Conservation (phyloP, 139 green algal genomes). For the Coelastrella sp. region DNA sequence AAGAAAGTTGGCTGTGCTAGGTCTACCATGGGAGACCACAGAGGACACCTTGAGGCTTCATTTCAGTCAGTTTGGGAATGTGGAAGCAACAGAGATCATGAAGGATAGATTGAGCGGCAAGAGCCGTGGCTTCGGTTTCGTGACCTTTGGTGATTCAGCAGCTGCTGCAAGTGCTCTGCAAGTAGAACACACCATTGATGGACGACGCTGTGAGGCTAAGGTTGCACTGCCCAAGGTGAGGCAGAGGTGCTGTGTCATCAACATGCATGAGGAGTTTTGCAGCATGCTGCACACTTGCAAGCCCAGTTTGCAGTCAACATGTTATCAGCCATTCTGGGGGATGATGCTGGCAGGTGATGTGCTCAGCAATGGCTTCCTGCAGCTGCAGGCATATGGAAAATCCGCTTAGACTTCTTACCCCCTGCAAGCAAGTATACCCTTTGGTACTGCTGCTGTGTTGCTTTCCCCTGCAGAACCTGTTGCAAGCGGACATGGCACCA, state of each 20-base stretch:
- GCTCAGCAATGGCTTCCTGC: too few relatives aligned
- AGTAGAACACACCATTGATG: conserved; percentile 77
- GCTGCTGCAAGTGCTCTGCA: conserved; percentile 60
- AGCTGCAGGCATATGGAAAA: too few relatives aligned
- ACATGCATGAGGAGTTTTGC: too few relatives aligned
- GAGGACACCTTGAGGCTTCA: conserved; percentile 79
- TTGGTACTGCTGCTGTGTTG: background rate
- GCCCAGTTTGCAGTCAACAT: too few relatives aligned
- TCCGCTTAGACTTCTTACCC: too few relatives aligned
- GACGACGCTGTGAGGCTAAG: conserved; percentile 83
- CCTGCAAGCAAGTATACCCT: too few relatives aligned
- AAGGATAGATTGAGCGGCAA: conserved; percentile 72
- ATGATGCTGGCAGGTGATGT: too few relatives aligned
- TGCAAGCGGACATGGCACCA: conserved; percentile 13
- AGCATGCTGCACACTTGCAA: too few relatives aligned
- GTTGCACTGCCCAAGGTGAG: conserved; percentile 79
- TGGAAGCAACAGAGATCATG: conserved; percentile 85
- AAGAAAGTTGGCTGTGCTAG: conserved; percentile 76
- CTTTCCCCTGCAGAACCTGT: conserved; percentile 28
- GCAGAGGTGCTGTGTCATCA: background rate
- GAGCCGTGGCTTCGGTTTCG: conserved; percentile 72
- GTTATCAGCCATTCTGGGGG: too few relatives aligned
- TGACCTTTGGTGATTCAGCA: conserved; percentile 68
- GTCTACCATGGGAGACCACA: conserved; percentile 84
- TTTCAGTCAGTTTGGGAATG: conserved; percentile 78